phyloP scores from a whole-genome alignment of 805 yeast genomes.

The Isabelozyma pseudorhagii region DNA sequence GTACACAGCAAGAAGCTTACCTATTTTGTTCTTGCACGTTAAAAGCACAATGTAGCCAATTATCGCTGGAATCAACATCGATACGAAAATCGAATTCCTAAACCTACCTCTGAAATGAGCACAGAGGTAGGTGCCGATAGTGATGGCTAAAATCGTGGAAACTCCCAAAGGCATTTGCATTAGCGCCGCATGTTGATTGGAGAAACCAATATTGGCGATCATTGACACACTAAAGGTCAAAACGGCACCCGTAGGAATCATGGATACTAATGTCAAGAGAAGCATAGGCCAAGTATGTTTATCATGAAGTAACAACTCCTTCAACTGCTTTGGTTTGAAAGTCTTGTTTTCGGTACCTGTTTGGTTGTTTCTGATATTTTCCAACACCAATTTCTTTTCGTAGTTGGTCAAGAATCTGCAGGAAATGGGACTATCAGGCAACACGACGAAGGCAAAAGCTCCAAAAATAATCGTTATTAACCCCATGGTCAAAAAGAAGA shows the following conservation, averaged over 20 bases:
- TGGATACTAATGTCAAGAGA: constrained; percentile 42
- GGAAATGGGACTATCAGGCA: constrained; percentile 49
- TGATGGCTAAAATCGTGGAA: constrained; percentile 34
- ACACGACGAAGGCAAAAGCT: constrained; percentile 32
- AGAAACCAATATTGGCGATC: constrained; percentile 51
- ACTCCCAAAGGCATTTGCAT: constrained; percentile 60
- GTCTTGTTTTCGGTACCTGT: constrained; percentile 51
- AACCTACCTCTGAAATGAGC: constrained; percentile 14
- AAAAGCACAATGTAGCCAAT: constrained; percentile 43
- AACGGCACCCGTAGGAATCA: constrained; percentile 51
- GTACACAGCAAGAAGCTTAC: constrained; percentile 49
- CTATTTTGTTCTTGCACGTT: constrained; percentile 34
- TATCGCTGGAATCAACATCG: constrained; percentile 32
- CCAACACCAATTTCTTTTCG: constrained; percentile 42
- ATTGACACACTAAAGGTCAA: constrained; percentile 53
- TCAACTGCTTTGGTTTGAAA: constrained; percentile 43
- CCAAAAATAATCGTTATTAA: constrained; percentile 51
- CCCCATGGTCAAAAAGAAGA: constrained; percentile 57
- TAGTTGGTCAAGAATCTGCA: constrained; percentile 36
- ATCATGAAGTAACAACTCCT: constrained; percentile 45
- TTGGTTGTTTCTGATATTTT: constrained; percentile 45
- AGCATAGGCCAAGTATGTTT: constrained; percentile 50
- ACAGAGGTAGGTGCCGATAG: constrained; percentile 29
- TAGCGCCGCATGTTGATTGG: constrained; percentile 41
- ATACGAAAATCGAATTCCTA: constrained; percentile 24